A percentile compares a stretch with the other conserved stretches of the same genome.
Evolutionary conservation across 495 filamentous ascomycete species (phyloP).

Genomic region (Haplographium delicatum): DNA sequence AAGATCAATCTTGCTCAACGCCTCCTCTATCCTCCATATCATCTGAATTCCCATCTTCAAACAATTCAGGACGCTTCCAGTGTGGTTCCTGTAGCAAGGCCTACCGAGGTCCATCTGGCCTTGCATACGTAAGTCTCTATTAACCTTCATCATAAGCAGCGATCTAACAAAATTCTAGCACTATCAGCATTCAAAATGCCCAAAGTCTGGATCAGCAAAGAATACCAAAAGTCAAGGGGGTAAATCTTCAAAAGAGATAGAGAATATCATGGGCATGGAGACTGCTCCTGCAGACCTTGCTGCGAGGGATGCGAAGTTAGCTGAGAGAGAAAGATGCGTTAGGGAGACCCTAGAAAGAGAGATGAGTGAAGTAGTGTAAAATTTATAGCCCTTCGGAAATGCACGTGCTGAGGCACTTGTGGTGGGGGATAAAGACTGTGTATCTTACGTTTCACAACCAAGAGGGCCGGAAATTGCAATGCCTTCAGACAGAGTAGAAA

Average conservation of each 20-base stretch:
- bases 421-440: too few relatives aligned
- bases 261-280: not conserved
- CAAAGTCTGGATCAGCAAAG: too few relatives aligned
- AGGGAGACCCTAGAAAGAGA: conserved; percentile 14
- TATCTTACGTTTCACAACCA: too few relatives aligned
- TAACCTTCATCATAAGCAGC: not conserved
- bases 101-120: not conserved
- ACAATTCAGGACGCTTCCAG: too few relatives aligned
- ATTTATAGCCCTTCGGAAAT: too few relatives aligned
- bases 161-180: not conserved
- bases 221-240: too few relatives aligned
- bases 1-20: too few relatives aligned
- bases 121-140: not conserved
- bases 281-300: not conserved
- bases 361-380: not conserved
- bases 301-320: not conserved
- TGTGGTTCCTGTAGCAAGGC: not conserved
- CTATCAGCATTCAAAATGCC: not conserved
- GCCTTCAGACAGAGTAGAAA: too few relatives aligned
- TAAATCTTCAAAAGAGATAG: not conserved
- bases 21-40: too few relatives aligned
- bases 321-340: conserved; percentile 9
- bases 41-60: too few relatives aligned
- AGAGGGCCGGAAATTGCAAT: too few relatives aligned
- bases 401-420: too few relatives aligned